phyloP scores from a whole-genome alignment of 805 yeast genomes.

The Isabelozyma rhagii region DNA sequence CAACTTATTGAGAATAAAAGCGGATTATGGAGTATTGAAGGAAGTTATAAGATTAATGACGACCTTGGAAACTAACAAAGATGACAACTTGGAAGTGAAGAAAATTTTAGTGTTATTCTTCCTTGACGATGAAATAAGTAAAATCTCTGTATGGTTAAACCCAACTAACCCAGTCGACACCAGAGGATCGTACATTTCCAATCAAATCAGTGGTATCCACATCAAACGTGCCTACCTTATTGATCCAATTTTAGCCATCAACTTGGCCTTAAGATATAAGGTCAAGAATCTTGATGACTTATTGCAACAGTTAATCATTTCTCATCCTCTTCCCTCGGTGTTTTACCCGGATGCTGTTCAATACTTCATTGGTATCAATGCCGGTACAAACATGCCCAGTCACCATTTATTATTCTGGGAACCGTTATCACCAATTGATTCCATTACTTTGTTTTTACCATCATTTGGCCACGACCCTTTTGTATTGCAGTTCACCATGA shows the following conservation, averaged over 20 bases:
- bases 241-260: constrained; percentile 71
- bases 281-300: constrained; percentile 35
- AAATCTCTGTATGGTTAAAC: constrained; percentile 73
- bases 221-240: constrained; percentile 58
- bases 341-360: constrained; percentile 57
- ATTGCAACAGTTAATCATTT: constrained; percentile 44
- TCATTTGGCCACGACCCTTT: constrained; percentile 63
- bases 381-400: constrained; percentile 33
- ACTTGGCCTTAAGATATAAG: constrained; percentile 61
- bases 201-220: constrained; percentile 35
- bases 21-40: constrained; percentile 60
- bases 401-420: constrained; percentile 62
- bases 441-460: constrained; percentile 80
- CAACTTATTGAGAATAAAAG: constrained; percentile 64
- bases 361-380: constrained; percentile 44
- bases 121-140: constrained; percentile 70
- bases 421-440: constrained; percentile 75
- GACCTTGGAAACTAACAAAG: constrained; percentile 15
- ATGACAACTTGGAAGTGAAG: constrained; percentile 41
- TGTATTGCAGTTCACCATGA: constrained; percentile 82
- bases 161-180: constrained; percentile 49
- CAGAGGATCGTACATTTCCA: constrained; percentile 31
- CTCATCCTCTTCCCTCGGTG: constrained; percentile 59
- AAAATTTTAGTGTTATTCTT: constrained; percentile 57
- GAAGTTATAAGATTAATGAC: constrained; percentile 42